Percentiles rank a stretch among this genome's conserved stretches.
Conservation (phyloP, 2,329 filamentous ascomycete genomes). For the Elsinoe batatas region DNA sequence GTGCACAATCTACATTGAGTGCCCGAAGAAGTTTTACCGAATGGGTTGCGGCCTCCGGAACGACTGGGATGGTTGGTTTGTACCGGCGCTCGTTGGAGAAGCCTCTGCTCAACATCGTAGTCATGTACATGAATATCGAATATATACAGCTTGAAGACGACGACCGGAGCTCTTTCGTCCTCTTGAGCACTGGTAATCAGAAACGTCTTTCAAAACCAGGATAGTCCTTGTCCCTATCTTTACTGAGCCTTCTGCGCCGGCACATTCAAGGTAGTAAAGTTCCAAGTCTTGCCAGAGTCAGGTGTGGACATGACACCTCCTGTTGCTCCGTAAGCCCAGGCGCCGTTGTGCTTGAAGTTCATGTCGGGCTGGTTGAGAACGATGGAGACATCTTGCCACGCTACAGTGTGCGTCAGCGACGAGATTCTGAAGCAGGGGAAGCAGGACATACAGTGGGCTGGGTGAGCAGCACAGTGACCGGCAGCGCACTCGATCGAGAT, state of each 20-base stretch:
- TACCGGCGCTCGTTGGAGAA: too few relatives aligned
- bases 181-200: too few relatives aligned
- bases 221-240: too few relatives aligned
- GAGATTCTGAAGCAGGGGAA: neutral
- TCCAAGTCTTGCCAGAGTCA: constrained; percentile 14
- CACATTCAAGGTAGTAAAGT: constrained; percentile 13
- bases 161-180: too few relatives aligned
- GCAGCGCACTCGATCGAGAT: constrained; percentile 21
- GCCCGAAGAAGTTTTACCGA: too few relatives aligned
- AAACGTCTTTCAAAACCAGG: too few relatives aligned
- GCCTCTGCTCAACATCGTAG: too few relatives aligned
- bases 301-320: constrained; percentile 14
- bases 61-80: too few relatives aligned
- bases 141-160: too few relatives aligned
- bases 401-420: neutral
- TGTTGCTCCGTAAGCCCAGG: constrained; percentile 13
- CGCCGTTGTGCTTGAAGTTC: constrained; percentile 12
- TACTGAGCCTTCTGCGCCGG: neutral
- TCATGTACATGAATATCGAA: too few relatives aligned
- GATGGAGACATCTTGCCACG: constrained; percentile 15
- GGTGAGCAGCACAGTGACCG: constrained; percentile 17
- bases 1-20: too few relatives aligned
- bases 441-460: constrained; percentile 20
- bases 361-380: constrained; percentile 14
- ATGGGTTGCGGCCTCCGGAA: too few relatives aligned